These are phyloP conservation scores for Galerina marginata DNA, from an alignment of 768 basidiomycete genomes.

Conservation along the genomic window DNA sequence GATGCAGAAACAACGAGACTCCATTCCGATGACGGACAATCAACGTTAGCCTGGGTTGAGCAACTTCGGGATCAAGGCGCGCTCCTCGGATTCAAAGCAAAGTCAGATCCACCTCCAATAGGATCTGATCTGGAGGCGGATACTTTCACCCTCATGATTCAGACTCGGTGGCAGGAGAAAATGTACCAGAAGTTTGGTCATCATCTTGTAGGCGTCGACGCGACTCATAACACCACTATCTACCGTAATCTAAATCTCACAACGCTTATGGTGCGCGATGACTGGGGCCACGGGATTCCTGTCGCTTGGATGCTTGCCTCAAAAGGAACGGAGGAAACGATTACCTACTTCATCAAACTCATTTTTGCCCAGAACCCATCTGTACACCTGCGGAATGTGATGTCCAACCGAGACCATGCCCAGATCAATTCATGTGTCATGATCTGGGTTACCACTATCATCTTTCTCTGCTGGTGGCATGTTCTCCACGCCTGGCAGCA, in stretches of 20 bases:
- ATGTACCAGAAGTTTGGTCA: not conserved
- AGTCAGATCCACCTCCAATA: not conserved
- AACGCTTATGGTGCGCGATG: slow-evolving; percentile 10
- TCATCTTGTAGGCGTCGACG: slow-evolving; percentile 9
- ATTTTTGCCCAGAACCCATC: not conserved
- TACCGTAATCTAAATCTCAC: slow-evolving; percentile 16
- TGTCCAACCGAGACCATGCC: not conserved
- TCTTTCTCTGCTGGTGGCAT: slow-evolving; percentile 36
- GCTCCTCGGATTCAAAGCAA: slow-evolving; percentile 12
- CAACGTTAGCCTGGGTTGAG: slow-evolving; percentile 11
- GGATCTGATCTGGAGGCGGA: slow-evolving; percentile 4
- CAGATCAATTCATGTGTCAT: not conserved
- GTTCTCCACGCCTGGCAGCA: slow-evolving; percentile 36
- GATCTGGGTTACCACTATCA: not conserved
- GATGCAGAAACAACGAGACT: slow-evolving; percentile 13
- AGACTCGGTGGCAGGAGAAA: slow-evolving; percentile 12
- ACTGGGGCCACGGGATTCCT: slow-evolving; percentile 24
- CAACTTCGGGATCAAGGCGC: not conserved
- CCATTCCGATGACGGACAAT: slow-evolving; percentile 11
- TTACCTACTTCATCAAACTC: slow-evolving; percentile 15
- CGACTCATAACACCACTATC: slow-evolving; percentile 19
- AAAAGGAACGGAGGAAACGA: slow-evolving; percentile 21
- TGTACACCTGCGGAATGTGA: not conserved
- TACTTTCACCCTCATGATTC: slow-evolving; percentile 16
- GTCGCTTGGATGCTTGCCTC: slow-evolving; percentile 25